Base-by-base conservation (phyloP, 345 rosid genomes). In the Pseudoturritis turrita region DNA sequence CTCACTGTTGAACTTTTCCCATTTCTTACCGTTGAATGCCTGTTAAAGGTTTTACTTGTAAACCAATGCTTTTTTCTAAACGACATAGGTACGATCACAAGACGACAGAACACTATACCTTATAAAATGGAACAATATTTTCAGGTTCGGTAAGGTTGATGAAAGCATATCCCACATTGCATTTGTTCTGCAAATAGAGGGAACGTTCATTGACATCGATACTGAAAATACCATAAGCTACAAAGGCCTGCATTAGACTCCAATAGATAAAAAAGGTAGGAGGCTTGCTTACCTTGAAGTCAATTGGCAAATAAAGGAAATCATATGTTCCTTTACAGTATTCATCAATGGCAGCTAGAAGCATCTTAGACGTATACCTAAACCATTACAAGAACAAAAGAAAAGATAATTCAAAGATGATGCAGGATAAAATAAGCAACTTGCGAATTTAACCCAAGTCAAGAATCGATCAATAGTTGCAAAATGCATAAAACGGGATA, bases 101-200 rank as follows among this genome's bases (percentile, higher is more conserved):
- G 23, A 36, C 6, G 9, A 57, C 25, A 45, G 7, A 11, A 58
- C 14, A 26, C 36, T 11, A 70, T 37, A 90, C 96, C 91, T 87
- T 77, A 71, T 84, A 59, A 75, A 90, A 90, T 5, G 92, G 87
- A 78, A 87, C 74, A 52, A 90, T 88, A 73, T 88, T 87, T 39
- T 77, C 75, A 61, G 97, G 95, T 82, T 88, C 86, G 7, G 74
- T 81, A 84, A 90, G 83, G 87, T 90, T 90, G 84, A 90, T 85
- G 77, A 90, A 90, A 35, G 97, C 97, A 78, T 90, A 90, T 46
- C 97, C 97, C 73, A 90, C 97, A 55, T 90, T 90, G 86, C 97
- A 90, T 70, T 90, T 90, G 76, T 90, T 90, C 97, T 90, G 92
- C 63, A 52, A 56, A 79, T 45, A 70, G 15, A 54, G 9, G 35